A percentile compares a stretch with the other conserved stretches of the same genome.
phyloP scores from a whole-genome alignment of 2,329 filamentous ascomycete species.

The Fusarium citri region DNA sequence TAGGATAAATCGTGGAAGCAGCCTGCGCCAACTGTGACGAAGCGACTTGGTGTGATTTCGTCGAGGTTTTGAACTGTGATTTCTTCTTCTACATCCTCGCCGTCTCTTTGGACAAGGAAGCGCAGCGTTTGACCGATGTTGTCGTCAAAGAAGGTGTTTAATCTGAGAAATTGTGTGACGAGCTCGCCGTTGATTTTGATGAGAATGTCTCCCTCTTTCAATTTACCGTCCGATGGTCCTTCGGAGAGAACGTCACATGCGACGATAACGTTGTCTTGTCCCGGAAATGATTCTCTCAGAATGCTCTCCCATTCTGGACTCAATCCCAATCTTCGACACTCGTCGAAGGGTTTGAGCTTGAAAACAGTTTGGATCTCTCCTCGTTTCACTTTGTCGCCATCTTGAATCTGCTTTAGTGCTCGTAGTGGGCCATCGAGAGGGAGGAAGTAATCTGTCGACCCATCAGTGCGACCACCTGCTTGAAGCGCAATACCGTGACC shows the following conservation, averaged over 20 bases:
- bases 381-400: constrained; percentile 78
- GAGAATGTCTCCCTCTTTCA: constrained; percentile 91
- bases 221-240: constrained; percentile 83
- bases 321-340: constrained; percentile 89
- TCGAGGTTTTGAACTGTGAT: constrained; percentile 89
- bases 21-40: constrained; percentile 91
- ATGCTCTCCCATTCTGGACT: constrained; percentile 86
- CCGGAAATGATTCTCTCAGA: constrained; percentile 83
- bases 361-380: constrained; percentile 98
- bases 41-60: constrained; percentile 92
- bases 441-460: constrained; percentile 96
- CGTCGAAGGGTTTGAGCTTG: constrained; percentile 95
- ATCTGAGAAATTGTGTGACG: constrained; percentile 88
- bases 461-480: constrained; percentile 91
- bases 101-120: constrained; percentile 87
- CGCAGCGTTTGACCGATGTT: constrained; percentile 81
- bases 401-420: constrained; percentile 85
- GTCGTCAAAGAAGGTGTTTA: constrained; percentile 90
- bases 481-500: constrained; percentile 83
- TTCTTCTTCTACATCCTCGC: constrained; percentile 85
- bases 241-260: constrained; percentile 93
- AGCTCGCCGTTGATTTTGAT: constrained; percentile 93
- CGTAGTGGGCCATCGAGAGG: constrained; percentile 90
- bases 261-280: constrained; percentile 95
- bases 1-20: constrained; percentile 97